Evolutionary conservation across 2,329 filamentous ascomycete species (phyloP), one percentile per base, ranked within the genome.

Genomic region (Ophiostoma ips): DNA sequence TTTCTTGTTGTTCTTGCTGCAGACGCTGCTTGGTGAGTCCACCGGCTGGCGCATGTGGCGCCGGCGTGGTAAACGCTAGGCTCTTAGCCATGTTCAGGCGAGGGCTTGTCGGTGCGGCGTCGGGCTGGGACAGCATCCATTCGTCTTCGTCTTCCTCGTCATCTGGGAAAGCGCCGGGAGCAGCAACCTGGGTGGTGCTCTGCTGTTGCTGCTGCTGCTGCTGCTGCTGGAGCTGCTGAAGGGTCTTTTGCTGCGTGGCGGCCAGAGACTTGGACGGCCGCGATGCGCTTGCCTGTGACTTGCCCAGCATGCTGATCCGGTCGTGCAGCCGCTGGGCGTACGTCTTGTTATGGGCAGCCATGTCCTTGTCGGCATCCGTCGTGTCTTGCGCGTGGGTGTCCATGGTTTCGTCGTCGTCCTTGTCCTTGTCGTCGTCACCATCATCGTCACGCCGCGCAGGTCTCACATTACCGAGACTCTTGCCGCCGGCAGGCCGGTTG

Each of bases 271-370:
- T 77, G 1, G 73, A 71, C 15, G 67, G 63, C 35, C 72, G 67
- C 16, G 68, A 61, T 46, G 67, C 66, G 41, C 65, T 70, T 5
- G 72, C 63, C 52, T 78, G 76, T 0, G 71, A 71, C 57, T 82
- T 76, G 15, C 78, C 77, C 46, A 83, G 68, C 68, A 76, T 76
- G 60, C 81, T 94, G 58, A 98, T 96, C 58, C 89, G 87, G 59
- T 96, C 90, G 56, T 95, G 88, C 15, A 98, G 71, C 40, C 86
- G 76, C 63, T 96, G 89, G 0, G 92, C 95, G n/a, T 92, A 94
- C 0, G 87, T 89, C 63, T 94, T 94, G 65, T 81, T 87, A 60
- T 90, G 83, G 2, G 75, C 64, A 6, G 75, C 72, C 30, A 71
- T 70, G 40, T 73, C 73, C 1, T 66, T 63, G 15, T 71, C 66